A percentile compares a stretch with the other conserved stretches of the same genome.
Evolutionary conservation across 2,329 filamentous ascomycete species (phyloP).

Genomic region (Nemania diffusa): DNA sequence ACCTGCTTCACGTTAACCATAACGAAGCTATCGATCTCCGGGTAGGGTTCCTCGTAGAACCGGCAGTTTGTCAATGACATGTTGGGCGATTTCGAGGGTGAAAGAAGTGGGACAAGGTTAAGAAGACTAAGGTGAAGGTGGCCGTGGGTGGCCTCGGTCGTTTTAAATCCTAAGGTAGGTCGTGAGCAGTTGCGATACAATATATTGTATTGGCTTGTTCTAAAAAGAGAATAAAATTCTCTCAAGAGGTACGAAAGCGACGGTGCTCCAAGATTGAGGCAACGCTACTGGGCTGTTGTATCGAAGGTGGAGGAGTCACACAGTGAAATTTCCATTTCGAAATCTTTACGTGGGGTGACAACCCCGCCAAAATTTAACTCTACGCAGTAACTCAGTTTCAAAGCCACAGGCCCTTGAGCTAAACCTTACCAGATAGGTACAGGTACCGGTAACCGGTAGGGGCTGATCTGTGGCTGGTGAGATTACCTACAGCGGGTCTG

Average conservation of each 20-base stretch:
- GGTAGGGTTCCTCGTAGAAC: slow-evolving; percentile 97
- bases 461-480: slow-evolving; percentile 7
- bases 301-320: slow-evolving; percentile 37
- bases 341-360: slow-evolving; percentile 43
- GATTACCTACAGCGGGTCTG: neutral
- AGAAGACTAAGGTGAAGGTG: too few species aligned
- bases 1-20: slow-evolving; percentile 99
- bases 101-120: slow-evolving; percentile 36
- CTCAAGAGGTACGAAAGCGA: slow-evolving; percentile 12
- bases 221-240: slow-evolving; percentile 7
- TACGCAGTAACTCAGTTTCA: slow-evolving; percentile 14
- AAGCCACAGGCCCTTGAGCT: slow-evolving; percentile 28
- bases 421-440: neutral
- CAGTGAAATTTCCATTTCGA: slow-evolving; percentile 39
- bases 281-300: slow-evolving; percentile 28
- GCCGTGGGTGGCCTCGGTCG: slow-evolving; percentile 40
- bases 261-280: slow-evolving; percentile 24
- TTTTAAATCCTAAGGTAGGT: slow-evolving; percentile 18
- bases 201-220: slow-evolving; percentile 2
- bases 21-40: slow-evolving; percentile 99
- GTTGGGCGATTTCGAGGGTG: slow-evolving; percentile 60
- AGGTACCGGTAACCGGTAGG: neutral
- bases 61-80: slow-evolving; percentile 98
- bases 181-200: neutral
- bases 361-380: slow-evolving; percentile 37